phyloP scores from a whole-genome alignment of 176 grass and related monocot species.

The Poa pratensis region DNA sequence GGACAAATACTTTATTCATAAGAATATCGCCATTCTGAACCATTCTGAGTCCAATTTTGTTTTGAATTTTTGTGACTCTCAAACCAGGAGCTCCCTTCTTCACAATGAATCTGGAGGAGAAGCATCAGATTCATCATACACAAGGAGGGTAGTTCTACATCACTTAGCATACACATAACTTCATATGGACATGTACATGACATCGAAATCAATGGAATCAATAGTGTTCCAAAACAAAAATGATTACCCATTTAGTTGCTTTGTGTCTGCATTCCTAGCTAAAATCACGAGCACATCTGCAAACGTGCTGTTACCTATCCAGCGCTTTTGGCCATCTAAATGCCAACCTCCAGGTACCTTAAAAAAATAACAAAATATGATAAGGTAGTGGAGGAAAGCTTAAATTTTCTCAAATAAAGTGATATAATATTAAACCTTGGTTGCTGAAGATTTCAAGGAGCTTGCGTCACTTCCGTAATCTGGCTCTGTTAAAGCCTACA shows the following conservation, averaged over 20 bases:
- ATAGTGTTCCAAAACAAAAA: background rate
- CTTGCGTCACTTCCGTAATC: constrained; percentile 96
- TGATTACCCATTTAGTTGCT: constrained; percentile 90
- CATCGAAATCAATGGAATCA: background rate
- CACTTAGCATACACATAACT: background rate
- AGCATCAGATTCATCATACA: constrained; percentile 24
- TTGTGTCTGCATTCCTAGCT: constrained; percentile 80
- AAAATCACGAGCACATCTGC: constrained; percentile 87
- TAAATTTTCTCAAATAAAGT: constrained; percentile 9
- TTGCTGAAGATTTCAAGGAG: constrained; percentile 70
- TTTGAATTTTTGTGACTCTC: constrained; percentile 84
- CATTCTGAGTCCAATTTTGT: constrained; percentile 94
- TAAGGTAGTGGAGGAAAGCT: background rate
- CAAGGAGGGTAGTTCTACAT: background rate
- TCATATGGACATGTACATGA: background rate
- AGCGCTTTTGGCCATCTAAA: constrained; percentile 91
- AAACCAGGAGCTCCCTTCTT: constrained; percentile 83
- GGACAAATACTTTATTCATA: constrained; percentile 84
- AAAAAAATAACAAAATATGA: constrained; percentile 37
- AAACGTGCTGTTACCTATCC: constrained; percentile 98
- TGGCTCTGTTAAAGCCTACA: constrained; percentile 89
- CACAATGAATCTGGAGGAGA: constrained; percentile 75
- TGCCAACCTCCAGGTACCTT: constrained; percentile 92
- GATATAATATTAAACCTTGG: constrained; percentile 63
- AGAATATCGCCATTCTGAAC: constrained; percentile 94